A percentile compares a stretch with the other conserved stretches of the same genome.
Conservation (phyloP, 768 basidiomycete genomes). For the Terana coerulea region DNA sequence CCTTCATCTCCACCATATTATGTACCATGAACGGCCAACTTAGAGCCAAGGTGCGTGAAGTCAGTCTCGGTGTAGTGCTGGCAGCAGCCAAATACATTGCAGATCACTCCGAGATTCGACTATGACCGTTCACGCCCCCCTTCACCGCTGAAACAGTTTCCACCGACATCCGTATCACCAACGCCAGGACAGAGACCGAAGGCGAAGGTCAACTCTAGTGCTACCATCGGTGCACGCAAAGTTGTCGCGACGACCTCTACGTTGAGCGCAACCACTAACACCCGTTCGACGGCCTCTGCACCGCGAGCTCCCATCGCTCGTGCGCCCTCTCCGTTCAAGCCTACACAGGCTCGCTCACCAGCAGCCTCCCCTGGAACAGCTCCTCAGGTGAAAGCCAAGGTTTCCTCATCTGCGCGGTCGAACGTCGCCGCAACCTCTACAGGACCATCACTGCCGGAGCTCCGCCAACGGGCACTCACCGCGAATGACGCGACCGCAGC, state of each 20-base stretch:
- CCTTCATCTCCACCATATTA: not conserved
- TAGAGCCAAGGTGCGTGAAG: slow-evolving; percentile 42
- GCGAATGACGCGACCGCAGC: slow-evolving; percentile 16
- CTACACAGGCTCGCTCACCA: slow-evolving; percentile 20
- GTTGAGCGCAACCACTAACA: slow-evolving; percentile 18
- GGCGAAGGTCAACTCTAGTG: slow-evolving; percentile 60
- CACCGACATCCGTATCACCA: slow-evolving; percentile 25
- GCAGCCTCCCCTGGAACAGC: slow-evolving; percentile 31
- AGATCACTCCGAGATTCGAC: slow-evolving; percentile 55
- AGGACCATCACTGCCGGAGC: slow-evolving; percentile 18
- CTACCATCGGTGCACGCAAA: slow-evolving; percentile 27
- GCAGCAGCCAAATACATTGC: slow-evolving; percentile 14
- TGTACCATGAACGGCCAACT: slow-evolving; percentile 36
- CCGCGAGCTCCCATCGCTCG: slow-evolving; percentile 18
- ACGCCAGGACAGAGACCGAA: slow-evolving; percentile 39
- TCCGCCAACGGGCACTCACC: slow-evolving; percentile 30
- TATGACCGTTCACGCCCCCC: slow-evolving; percentile 41
- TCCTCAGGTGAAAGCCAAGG: slow-evolving; percentile 22
- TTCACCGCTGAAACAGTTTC: slow-evolving; percentile 43
- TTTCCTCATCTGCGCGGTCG: slow-evolving; percentile 16
- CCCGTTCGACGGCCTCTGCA: not conserved
- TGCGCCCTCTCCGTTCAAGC: slow-evolving; percentile 39
- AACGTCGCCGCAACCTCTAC: slow-evolving; percentile 18
- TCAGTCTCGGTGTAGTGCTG: slow-evolving; percentile 1
- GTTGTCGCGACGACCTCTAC: slow-evolving; percentile 21